phyloP scores from a whole-genome alignment of 2,329 filamentous ascomycete species.

The Capronia americana region DNA sequence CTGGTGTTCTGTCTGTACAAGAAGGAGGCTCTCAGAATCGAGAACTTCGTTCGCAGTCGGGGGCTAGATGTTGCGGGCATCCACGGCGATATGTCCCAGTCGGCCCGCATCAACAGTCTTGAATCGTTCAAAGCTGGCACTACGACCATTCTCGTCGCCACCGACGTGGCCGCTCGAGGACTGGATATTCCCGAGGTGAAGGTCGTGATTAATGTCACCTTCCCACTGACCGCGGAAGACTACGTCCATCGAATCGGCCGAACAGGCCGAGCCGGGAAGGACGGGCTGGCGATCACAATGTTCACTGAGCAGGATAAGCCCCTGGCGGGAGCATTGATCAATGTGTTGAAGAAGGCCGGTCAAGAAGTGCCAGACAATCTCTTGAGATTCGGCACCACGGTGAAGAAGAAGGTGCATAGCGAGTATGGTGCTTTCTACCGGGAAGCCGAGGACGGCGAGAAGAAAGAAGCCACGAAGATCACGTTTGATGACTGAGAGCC shows the following conservation, averaged over 20 bases:
- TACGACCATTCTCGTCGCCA: conserved; percentile 87
- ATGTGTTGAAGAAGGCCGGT: conserved; percentile 90
- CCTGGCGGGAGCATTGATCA: conserved; percentile 88
- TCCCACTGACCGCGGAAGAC: conserved; percentile 93
- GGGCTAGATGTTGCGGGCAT: conserved; percentile 88
- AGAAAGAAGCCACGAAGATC: conserved; percentile 85
- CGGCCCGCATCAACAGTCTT: conserved; percentile 83
- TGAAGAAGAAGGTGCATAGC: conserved; percentile 98
- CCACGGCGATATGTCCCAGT: conserved; percentile 89
- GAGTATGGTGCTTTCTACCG: conserved; percentile 96
- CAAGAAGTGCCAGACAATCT: conserved; percentile 89
- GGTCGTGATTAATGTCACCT: conserved; percentile 92
- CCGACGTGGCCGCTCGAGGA: conserved; percentile 92
- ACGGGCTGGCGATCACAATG: conserved; percentile 85
- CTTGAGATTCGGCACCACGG: conserved; percentile 94
- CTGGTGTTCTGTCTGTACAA: conserved; percentile 98
- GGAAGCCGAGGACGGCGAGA: conserved; percentile 73
- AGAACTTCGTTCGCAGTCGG: conserved; percentile 77
- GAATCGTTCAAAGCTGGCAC: conserved; percentile 88
- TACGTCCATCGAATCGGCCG: conserved; percentile 97
- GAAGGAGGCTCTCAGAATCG: conserved; percentile 92
- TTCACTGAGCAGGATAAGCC: conserved; percentile 96
- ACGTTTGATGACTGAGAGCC: conserved; percentile 71
- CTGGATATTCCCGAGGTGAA: conserved; percentile 96
- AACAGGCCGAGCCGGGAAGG: conserved; percentile 90